These are phyloP conservation scores for Byssothecium circinans DNA, from an alignment of 2,329 filamentous ascomycete genomes.

Conservation along the genomic window DNA sequence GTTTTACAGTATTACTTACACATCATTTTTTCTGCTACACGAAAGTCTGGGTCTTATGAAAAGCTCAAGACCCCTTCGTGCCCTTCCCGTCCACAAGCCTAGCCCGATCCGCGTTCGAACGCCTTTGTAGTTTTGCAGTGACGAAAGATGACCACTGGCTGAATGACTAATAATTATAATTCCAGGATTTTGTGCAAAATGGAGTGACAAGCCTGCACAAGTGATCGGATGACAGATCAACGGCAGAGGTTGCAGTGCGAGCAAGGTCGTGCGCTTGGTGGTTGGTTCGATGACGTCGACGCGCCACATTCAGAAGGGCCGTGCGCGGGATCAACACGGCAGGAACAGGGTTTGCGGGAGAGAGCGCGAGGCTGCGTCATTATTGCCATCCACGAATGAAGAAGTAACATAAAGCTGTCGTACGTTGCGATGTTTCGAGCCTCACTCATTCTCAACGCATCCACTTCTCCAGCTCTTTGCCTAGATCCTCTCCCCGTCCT, in stretches of 20 bases:
- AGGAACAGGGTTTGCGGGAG: conserved; percentile 7
- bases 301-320: neutral
- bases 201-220: too few relatives aligned
- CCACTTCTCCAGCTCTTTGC: conserved; percentile 4
- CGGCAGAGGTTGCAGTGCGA: too few relatives aligned
- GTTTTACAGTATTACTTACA: too few relatives aligned
- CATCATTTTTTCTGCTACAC: too few relatives aligned
- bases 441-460: neutral
- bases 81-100: too few relatives aligned
- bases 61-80: too few relatives aligned
- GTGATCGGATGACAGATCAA: neutral
- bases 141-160: too few relatives aligned
- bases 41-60: too few relatives aligned
- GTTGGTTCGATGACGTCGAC: conserved; percentile 5
- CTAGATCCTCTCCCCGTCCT: neutral
- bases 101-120: too few relatives aligned
- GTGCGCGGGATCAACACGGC: conserved; percentile 4
- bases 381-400: neutral
- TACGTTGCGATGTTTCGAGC: neutral
- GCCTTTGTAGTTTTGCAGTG: too few relatives aligned
- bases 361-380: conserved; percentile 11
- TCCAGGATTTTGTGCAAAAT: too few relatives aligned
- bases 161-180: too few relatives aligned
- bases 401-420: conserved; percentile 2
- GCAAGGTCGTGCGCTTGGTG: neutral